Conservation (phyloP, 2,329 filamentous ascomycete genomes). For the Hypocrella siamensis region DNA sequence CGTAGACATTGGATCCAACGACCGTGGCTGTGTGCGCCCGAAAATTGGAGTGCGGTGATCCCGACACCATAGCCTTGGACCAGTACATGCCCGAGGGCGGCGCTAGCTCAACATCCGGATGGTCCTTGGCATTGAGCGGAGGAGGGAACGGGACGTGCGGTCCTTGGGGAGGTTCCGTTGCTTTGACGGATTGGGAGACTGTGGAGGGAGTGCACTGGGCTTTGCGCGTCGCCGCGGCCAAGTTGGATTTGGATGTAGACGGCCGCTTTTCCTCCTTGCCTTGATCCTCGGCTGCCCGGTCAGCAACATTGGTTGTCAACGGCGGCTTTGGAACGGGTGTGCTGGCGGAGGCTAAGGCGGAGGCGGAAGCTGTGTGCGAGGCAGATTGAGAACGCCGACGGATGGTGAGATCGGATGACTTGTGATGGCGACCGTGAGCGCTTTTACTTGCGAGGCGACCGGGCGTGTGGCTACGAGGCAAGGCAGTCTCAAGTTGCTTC, state of each 20-base stretch:
- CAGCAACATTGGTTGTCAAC: slow-evolving; percentile 9
- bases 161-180: slow-evolving; percentile 16
- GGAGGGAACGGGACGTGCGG: slow-evolving; percentile 36
- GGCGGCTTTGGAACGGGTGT: slow-evolving; percentile 9
- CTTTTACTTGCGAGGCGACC: slow-evolving; percentile 45
- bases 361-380: slow-evolving; percentile 16
- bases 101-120: slow-evolving; percentile 43
- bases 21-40: slow-evolving; percentile 53
- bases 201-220: slow-evolving; percentile 6
- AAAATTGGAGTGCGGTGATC: slow-evolving; percentile 42
- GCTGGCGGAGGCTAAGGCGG: slow-evolving; percentile 9
- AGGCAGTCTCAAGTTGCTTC: slow-evolving; percentile 17
- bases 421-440: slow-evolving; percentile 30
- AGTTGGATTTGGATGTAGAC: background rate
- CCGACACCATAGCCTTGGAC: slow-evolving; percentile 50
- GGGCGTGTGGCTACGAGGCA: slow-evolving; percentile 44
- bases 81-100: slow-evolving; percentile 61
- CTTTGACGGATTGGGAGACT: slow-evolving; percentile 5
- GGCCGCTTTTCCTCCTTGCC: slow-evolving; percentile 14
- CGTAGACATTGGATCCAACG: slow-evolving; percentile 49
- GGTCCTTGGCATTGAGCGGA: slow-evolving; percentile 38
- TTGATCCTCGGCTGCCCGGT: slow-evolving; percentile 12
- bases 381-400: slow-evolving; percentile 39
- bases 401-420: slow-evolving; percentile 34
- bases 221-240: slow-evolving; percentile 13